Conservation (phyloP, 129 eudicot species). For the Pseudognaphalium luteoalbum region DNA sequence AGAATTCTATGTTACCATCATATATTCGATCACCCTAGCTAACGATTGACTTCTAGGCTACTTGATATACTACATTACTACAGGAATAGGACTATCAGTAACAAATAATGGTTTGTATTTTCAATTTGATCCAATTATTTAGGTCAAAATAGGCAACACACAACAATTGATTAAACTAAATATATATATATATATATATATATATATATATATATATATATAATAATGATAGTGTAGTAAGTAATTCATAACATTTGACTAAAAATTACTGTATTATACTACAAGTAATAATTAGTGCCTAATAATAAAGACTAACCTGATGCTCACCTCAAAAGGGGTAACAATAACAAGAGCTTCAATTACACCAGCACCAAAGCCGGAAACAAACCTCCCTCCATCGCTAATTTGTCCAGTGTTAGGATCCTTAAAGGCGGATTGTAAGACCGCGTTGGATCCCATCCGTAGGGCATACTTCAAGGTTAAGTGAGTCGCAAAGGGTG, state of each 20-base stretch:
- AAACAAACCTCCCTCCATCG: constrained; percentile 53
- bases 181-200: too few species aligned
- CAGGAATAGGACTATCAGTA: too few species aligned
- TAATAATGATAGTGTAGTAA: neutral
- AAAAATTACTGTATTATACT: too few species aligned
- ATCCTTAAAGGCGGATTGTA: constrained; percentile 75
- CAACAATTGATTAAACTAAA: neutral
- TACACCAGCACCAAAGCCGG: constrained; percentile 96
- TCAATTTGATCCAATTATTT: neutral
- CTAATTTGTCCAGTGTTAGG: constrained; percentile 57
- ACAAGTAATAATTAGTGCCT: neutral
- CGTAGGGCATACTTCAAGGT: constrained; percentile 82
- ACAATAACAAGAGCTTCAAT: constrained; percentile 89
- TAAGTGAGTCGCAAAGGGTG: constrained; percentile 86
- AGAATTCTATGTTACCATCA: too few species aligned
- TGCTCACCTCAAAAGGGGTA: constrained; percentile 84
- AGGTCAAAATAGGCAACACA: neutral
- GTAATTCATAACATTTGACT: neutral
- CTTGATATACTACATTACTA: too few species aligned
- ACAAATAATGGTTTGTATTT: neutral
- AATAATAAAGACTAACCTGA: neutral
- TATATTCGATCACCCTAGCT: too few species aligned
- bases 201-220: too few species aligned
- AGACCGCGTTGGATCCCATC: constrained; percentile 86
- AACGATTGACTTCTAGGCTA: too few species aligned